Percentiles rank a stretch among this genome's conserved stretches.
These are phyloP conservation scores for Clitopilus hobsonii DNA, from an alignment of 768 basidiomycete species.

Conservation along the genomic window DNA sequence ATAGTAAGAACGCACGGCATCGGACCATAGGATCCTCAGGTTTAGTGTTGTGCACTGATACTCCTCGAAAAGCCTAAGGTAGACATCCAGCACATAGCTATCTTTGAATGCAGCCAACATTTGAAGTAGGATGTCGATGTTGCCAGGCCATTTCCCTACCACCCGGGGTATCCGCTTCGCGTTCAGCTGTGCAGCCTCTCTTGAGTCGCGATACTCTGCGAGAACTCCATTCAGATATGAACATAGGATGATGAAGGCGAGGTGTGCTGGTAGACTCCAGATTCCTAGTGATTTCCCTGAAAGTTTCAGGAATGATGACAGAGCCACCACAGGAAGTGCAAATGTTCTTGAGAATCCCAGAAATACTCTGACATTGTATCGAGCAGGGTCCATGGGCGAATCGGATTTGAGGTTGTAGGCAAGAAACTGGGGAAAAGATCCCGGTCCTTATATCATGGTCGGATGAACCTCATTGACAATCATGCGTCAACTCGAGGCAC, in stretches of 20 bases:
- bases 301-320: constrained; percentile 25
- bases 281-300: constrained; percentile 27
- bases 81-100: constrained; percentile 59
- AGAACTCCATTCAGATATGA: constrained; percentile 29
- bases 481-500: background rate
- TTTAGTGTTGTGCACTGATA: constrained; percentile 70
- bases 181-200: constrained; percentile 42
- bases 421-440: background rate
- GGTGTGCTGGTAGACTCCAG: constrained; percentile 30
- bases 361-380: constrained; percentile 47
- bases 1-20: constrained; percentile 58
- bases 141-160: constrained; percentile 73
- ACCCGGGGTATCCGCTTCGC: constrained; percentile 53
- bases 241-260: constrained; percentile 38
- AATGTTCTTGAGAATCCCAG: constrained; percentile 38
- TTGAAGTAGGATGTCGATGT: constrained; percentile 60
- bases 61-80: constrained; percentile 63
- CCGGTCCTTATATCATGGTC: constrained; percentile 4
- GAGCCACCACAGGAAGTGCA: constrained; percentile 33
- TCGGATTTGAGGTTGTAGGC: background rate
- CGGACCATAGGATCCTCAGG: constrained; percentile 62
- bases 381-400: constrained; percentile 33
- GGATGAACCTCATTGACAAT: background rate
- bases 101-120: constrained; percentile 53
- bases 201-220: constrained; percentile 28